A percentile compares a stretch with the other conserved stretches of the same genome.
Conservation (phyloP, 192 early-diverging fungal species). For the Coemansia sp. region DNA sequence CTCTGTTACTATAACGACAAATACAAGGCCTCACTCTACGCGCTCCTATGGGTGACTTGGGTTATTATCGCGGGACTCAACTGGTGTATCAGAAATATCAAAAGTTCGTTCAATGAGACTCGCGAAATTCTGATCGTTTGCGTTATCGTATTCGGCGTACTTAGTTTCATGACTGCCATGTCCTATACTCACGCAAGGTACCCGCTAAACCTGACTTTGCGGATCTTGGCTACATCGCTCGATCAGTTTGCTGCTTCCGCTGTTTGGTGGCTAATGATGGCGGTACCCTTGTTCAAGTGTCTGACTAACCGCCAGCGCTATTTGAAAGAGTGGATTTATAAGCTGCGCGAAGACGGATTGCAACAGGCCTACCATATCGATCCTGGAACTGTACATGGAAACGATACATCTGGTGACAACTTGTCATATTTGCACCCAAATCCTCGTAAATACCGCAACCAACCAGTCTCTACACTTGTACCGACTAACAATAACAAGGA, state of each 20-base stretch:
- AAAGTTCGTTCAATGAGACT: constrained; percentile 57
- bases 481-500: background rate
- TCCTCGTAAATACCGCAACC: background rate
- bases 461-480: background rate
- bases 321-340: constrained; percentile 27
- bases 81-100: constrained; percentile 51
- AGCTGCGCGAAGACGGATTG: constrained; percentile 34
- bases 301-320: constrained; percentile 25
- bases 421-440: background rate
- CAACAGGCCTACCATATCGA: constrained; percentile 36
- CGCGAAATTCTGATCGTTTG: constrained; percentile 40
- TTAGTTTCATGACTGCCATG: constrained; percentile 42
- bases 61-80: constrained; percentile 25
- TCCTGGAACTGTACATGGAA: background rate
- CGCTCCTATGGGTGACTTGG: constrained; percentile 46
- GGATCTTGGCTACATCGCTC: constrained; percentile 38
- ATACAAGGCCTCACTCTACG: constrained; percentile 46
- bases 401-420: background rate
- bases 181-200: constrained; percentile 33
- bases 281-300: constrained; percentile 33
- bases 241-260: constrained; percentile 41
- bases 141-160: constrained; percentile 28
- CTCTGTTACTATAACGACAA: constrained; percentile 36
- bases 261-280: constrained; percentile 54
- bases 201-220: constrained; percentile 20